Percentiles rank a stretch among this genome's conserved stretches.
These are phyloP conservation scores for Podaxis carcinomalis DNA, from an alignment of 768 basidiomycete genomes.

Conservation along the genomic window DNA sequence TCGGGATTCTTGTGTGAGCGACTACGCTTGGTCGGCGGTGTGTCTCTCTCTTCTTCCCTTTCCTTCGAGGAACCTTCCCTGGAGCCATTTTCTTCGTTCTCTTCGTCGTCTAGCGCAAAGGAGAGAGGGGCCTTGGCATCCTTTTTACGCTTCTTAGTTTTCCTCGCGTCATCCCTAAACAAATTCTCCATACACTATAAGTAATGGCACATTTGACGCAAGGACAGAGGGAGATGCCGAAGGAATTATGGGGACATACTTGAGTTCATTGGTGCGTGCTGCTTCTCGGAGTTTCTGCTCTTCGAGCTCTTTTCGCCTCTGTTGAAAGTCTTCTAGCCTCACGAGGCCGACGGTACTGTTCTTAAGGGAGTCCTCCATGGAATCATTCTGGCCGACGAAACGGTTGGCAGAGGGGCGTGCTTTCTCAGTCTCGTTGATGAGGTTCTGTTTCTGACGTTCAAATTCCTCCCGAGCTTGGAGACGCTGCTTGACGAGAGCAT, in stretches of 20 bases:
- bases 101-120: slow-evolving; percentile 87
- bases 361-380: slow-evolving; percentile 91
- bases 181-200: slow-evolving; percentile 76
- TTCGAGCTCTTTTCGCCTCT: slow-evolving; percentile 81
- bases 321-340: slow-evolving; percentile 88
- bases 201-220: slow-evolving; percentile 36
- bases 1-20: slow-evolving; percentile 93
- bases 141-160: slow-evolving; percentile 92
- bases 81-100: slow-evolving; percentile 31
- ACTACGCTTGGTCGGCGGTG: slow-evolving; percentile 57
- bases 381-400: slow-evolving; percentile 93
- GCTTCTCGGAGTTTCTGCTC: slow-evolving; percentile 90
- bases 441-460: slow-evolving; percentile 73
- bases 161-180: slow-evolving; percentile 86
- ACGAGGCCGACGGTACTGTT: slow-evolving; percentile 90
- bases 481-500: slow-evolving; percentile 82
- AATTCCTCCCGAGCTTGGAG: slow-evolving; percentile 75
- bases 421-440: slow-evolving; percentile 90
- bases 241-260: slow-evolving; percentile 54
- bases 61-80: slow-evolving; percentile 30
- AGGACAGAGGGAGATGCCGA: slow-evolving; percentile 10
- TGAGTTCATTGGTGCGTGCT: slow-evolving; percentile 76
- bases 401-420: slow-evolving; percentile 82
- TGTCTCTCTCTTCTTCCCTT: slow-evolving; percentile 38
- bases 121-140: slow-evolving; percentile 83